Conservation (phyloP, 1,284 basidiomycete species). For the Singerocomus inundabilis region DNA sequence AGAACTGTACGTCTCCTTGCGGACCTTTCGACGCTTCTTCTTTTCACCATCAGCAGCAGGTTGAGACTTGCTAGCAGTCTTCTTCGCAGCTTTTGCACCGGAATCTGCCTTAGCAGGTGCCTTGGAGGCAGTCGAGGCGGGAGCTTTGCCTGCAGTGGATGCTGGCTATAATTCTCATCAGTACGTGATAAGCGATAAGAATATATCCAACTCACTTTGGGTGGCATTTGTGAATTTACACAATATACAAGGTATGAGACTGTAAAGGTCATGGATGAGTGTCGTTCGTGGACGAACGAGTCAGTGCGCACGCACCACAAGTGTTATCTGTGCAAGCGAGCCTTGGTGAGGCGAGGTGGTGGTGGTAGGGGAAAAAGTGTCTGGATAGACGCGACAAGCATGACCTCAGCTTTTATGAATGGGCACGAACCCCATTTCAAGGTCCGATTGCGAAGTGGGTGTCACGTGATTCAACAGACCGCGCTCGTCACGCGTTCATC, state of each 20-base stretch:
- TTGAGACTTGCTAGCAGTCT: slow-evolving; percentile 68
- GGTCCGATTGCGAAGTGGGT: slow-evolving; percentile 27
- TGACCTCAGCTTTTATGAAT: slow-evolving; percentile 36
- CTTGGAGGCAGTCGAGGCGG: slow-evolving; percentile 76
- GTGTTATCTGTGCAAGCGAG: slow-evolving; percentile 18
- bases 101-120: slow-evolving; percentile 75
- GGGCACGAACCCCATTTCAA: slow-evolving; percentile 32
- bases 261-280: slow-evolving; percentile 18
- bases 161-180: slow-evolving; percentile 51
- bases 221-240: slow-evolving; percentile 34
- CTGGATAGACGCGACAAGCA: slow-evolving; percentile 26
- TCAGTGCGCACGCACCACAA: slow-evolving; percentile 23
- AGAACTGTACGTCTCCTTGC: slow-evolving; percentile 91
- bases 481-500: slow-evolving; percentile 34
- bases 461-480: slow-evolving; percentile 37
- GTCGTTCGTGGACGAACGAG: slow-evolving; percentile 2
- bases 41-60: slow-evolving; percentile 67
- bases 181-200: slow-evolving; percentile 12
- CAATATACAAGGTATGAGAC: slow-evolving; percentile 34
- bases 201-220: slow-evolving; percentile 25
- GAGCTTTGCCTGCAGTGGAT: slow-evolving; percentile 77
- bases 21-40: slow-evolving; percentile 87
- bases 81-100: slow-evolving; percentile 81
- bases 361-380: slow-evolving; percentile 32
- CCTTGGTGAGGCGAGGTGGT: slow-evolving; percentile 23